Evolutionary conservation across 441 rosid species (phyloP).

Genomic region (Sinapis alba): DNA sequence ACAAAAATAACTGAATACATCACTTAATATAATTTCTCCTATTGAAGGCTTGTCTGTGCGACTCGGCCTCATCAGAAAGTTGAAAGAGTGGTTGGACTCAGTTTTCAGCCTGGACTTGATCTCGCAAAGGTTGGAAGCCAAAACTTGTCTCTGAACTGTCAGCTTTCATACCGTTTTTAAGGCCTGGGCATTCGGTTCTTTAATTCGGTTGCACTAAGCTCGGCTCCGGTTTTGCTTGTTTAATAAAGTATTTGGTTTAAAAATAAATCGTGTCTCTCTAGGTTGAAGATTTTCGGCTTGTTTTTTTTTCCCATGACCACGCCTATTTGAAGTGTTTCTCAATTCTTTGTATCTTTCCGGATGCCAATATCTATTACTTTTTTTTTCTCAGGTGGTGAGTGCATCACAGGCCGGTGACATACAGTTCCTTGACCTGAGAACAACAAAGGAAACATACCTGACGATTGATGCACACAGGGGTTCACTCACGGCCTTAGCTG

Average conservation of each 20-base stretch:
- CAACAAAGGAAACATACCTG: slow-evolving; percentile 59
- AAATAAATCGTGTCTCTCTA: not conserved
- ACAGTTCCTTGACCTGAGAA: slow-evolving; percentile 86
- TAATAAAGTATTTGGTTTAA: not conserved
- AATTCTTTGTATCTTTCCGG: not conserved
- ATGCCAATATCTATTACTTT: not conserved
- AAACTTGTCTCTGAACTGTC: slow-evolving; percentile 16
- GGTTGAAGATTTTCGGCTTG: not conserved
- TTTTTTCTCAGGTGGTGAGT: slow-evolving; percentile 71
- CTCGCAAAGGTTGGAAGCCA: slow-evolving; percentile 63
- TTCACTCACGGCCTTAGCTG: slow-evolving; percentile 93
- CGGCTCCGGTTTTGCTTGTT: slow-evolving; percentile 3
- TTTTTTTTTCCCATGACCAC: not conserved
- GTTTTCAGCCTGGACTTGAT: slow-evolving; percentile 97
- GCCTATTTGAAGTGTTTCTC: not conserved
- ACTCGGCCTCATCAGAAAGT: slow-evolving; percentile 76
- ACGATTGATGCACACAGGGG: slow-evolving; percentile 92
- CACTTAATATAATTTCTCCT: slow-evolving; percentile 12
- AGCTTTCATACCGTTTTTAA: slow-evolving; percentile 10
- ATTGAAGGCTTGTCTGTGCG: slow-evolving; percentile 71
- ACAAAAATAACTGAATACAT: not conserved
- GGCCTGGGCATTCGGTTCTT: not conserved
- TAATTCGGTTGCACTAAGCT: not conserved
- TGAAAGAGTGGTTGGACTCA: slow-evolving; percentile 88
- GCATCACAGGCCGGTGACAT: slow-evolving; percentile 99